Base-by-base conservation (phyloP, 306 rosid genomes). In the Arachis hypogaea region DNA sequence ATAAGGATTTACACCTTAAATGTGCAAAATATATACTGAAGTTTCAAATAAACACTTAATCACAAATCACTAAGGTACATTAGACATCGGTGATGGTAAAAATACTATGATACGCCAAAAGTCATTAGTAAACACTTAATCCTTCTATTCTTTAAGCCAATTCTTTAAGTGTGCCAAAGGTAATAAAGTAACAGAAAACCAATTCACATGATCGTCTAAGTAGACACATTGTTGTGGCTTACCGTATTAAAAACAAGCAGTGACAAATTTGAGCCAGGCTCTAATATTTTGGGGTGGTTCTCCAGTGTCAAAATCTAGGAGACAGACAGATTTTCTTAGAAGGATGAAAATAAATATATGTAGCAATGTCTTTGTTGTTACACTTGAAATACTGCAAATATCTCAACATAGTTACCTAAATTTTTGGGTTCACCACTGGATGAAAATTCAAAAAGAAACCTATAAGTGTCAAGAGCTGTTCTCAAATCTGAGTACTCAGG, bases 211-310 rank as follows among this genome's bases (percentile, higher is more conserved):
- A 63, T 2, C 18, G 9, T 50, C 59, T 33, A 36, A 43, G 68
- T 64, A 77, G 36, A 18, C 57, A 69, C 36, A 14, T 7, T 38
- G n/a, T 7, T 43, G 58, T 49, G 57, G 41, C 71, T 78, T 87
- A 88, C 98, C 90, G 89, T 69, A 86, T 71, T 73, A 81, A 80
- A 84, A 87, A 86, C 86, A 85, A 72, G 81, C 68, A 50, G 88
- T 78, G 43, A 81, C 86, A 79, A 85, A 84, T 81, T 78, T 88
- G 85, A 89, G 16, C 97, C 97, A 93, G 58, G 82, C 80, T 80
- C 88, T 88, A 74, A 91, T 82, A 81, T 91, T 91, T 81, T 85
- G 97, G 63, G 92, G 87, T 22, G 97, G 93, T 64, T 86, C 84
- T 81, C 78, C 82, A 71, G 29, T 50, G 75, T 79, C 69, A 78